Conservation (phyloP, 2,329 filamentous ascomycete genomes). For the Emmonsiellopsis sp. region DNA sequence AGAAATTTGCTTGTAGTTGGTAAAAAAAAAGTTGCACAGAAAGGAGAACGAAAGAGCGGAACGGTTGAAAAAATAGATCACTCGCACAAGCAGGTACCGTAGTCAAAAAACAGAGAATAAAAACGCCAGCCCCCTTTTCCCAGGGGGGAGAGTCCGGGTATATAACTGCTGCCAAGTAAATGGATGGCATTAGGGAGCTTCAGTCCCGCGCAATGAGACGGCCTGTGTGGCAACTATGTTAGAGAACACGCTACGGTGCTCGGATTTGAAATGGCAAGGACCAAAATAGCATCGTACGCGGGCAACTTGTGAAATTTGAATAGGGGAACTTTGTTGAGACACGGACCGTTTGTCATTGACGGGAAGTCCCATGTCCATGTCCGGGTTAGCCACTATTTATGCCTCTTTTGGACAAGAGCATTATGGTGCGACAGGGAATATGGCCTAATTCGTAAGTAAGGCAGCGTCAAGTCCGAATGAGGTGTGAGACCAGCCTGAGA, state of each 20-base stretch:
- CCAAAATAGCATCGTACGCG: background rate
- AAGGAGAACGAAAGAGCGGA: background rate
- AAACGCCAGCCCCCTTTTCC: background rate
- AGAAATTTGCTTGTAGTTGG: background rate
- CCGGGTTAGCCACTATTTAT: no score
- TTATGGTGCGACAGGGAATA: no score
- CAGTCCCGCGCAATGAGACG: background rate
- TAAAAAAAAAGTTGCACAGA: background rate
- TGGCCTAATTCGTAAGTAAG: no score
- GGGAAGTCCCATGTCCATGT: no score
- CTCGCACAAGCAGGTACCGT: background rate
- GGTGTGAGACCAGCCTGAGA: no score
- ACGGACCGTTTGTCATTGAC: no score
- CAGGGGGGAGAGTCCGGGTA: background rate
- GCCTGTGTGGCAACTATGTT: background rate
- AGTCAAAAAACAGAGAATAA: background rate
- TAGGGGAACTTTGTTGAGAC: background rate
- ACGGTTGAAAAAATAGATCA: no score
- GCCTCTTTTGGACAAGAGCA: no score
- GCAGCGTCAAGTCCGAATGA: no score
- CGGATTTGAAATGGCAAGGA: background rate
- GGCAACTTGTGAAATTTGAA: background rate
- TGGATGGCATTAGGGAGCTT: background rate
- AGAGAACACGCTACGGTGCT: background rate
- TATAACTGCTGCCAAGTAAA: background rate